Conservation (phyloP, 805 yeast species). For the Nakazawaea wickerhamii region DNA sequence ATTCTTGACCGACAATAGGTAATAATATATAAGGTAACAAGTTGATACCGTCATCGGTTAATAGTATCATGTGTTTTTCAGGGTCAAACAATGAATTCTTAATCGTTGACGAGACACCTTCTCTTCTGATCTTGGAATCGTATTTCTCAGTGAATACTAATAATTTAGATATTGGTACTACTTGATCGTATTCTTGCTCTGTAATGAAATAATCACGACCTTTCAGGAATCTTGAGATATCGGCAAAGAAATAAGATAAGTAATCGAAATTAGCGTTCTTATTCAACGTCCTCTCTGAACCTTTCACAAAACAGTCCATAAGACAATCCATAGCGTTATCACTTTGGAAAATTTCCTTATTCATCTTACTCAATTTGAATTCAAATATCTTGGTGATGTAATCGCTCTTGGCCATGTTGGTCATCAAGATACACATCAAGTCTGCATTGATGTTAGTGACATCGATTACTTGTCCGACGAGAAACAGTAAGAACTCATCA, state of each 20-base stretch:
- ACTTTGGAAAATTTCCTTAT: conserved; percentile 51
- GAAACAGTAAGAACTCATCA: conserved; percentile 42
- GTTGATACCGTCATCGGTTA: conserved; percentile 60
- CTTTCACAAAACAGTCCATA: conserved; percentile 86
- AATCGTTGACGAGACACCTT: conserved; percentile 89
- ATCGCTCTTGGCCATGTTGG: conserved; percentile 81
- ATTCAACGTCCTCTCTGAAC: conserved; percentile 67
- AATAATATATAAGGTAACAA: conserved; percentile 74
- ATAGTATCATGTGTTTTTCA: conserved; percentile 53
- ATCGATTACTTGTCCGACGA: conserved; percentile 46
- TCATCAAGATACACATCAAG: conserved; percentile 73
- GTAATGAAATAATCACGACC: conserved; percentile 79
- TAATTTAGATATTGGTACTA: conserved; percentile 76
- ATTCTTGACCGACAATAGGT: conserved; percentile 74
- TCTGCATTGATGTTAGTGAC: conserved; percentile 66
- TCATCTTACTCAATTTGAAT: conserved; percentile 28
- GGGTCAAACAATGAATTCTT: conserved; percentile 85
- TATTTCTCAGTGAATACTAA: conserved; percentile 79
- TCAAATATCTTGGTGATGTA: conserved; percentile 49
- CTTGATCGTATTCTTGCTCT: conserved; percentile 65
- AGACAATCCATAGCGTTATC: conserved; percentile 64
- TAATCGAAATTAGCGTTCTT: conserved; percentile 74
- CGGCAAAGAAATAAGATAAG: conserved; percentile 84
- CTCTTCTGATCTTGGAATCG: conserved; percentile 75
- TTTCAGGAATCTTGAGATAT: conserved; percentile 65